phyloP scores from a whole-genome alignment of 768 basidiomycete genomes.

The Russula lepida region DNA sequence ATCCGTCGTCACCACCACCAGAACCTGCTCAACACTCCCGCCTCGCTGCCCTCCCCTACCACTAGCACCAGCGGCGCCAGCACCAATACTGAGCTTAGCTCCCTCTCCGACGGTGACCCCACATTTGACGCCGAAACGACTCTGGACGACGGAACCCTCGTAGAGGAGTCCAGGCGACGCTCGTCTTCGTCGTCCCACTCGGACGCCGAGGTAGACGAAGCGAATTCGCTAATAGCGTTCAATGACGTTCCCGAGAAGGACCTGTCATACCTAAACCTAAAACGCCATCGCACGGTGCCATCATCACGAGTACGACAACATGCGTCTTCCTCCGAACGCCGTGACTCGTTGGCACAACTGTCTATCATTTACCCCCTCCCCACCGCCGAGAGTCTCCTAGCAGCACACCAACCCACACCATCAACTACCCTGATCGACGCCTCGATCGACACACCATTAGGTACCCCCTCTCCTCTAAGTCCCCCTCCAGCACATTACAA shows the following conservation, averaged over 20 bases:
- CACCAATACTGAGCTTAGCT: neutral
- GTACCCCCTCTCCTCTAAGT: neutral
- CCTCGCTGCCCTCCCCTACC: neutral
- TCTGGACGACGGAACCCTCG: conserved; percentile 13
- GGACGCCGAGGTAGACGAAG: neutral
- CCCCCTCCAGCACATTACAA: conserved; percentile 15
- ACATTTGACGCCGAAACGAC: conserved; percentile 6
- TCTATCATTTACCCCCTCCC: conserved; percentile 18
- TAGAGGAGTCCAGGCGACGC: neutral
- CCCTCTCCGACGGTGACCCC: neutral
- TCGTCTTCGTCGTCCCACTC: neutral
- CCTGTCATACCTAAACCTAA: neutral
- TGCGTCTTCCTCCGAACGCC: neutral
- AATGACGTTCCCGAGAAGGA: neutral
- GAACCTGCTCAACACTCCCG: neutral
- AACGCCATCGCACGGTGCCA: neutral
- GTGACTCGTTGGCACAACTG: neutral
- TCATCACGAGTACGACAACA: neutral
- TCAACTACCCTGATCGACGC: neutral
- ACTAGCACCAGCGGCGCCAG: neutral
- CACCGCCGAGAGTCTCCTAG: neutral
- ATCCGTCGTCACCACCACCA: conserved; percentile 1
- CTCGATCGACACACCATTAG: neutral
- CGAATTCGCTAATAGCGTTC: neutral
- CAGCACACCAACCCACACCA: neutral